Percentiles rank a stretch among this genome's conserved stretches.
Conservation (phyloP, 75 land plant genomes). For the Larix kaempferi region DNA sequence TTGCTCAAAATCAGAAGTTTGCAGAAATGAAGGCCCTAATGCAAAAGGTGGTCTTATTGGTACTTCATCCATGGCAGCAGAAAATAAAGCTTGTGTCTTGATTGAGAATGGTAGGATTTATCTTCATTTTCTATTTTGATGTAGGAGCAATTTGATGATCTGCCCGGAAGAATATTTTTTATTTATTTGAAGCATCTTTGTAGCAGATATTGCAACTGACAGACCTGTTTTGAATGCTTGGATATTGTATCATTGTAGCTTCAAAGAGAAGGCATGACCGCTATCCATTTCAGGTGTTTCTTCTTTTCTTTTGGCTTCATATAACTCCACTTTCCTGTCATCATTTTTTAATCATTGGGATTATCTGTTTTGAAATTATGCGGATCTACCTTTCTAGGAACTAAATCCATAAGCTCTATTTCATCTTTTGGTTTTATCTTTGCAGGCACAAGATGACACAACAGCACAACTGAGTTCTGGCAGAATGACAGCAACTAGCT, state of each 20-base stretch:
- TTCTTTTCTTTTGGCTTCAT: neutral
- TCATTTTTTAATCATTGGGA: neutral
- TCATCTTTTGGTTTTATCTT: neutral
- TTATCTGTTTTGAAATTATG: neutral
- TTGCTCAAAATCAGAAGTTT: neutral
- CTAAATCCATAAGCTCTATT: neutral
- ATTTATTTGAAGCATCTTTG: neutral
- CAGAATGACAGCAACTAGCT: neutral
- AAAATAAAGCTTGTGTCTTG: neutral
- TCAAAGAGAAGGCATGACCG: neutral
- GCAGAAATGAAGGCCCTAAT: neutral
- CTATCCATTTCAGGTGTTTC: constrained; percentile 3
- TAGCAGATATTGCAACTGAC: neutral
- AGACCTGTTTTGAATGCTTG: neutral
- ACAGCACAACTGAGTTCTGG: neutral
- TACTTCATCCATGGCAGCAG: neutral
- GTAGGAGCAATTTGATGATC: neutral
- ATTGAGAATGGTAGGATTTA: neutral
- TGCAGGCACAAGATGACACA: neutral
- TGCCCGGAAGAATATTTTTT: neutral
- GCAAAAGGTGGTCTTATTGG: neutral
- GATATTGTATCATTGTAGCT: neutral
- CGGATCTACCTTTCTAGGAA: neutral
- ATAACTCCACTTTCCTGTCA: neutral
- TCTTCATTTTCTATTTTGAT: neutral